A percentile compares a stretch with the other conserved stretches of the same genome.
Evolutionary conservation across 2,329 filamentous ascomycete species (phyloP).

Genomic region (Hypoxylon rubiginosum): DNA sequence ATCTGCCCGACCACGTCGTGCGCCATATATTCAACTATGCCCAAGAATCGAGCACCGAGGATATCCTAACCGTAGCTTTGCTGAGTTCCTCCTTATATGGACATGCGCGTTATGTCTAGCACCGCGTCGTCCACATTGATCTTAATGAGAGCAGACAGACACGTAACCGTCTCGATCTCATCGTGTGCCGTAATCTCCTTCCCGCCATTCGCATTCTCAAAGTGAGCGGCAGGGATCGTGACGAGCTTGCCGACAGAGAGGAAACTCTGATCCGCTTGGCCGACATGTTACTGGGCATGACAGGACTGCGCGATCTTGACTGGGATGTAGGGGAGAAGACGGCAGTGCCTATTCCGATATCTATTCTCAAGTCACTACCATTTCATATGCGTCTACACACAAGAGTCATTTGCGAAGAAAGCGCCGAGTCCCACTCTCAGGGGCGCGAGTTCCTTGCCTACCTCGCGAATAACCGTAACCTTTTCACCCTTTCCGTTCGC

Average conservation of each 20-base stretch:
- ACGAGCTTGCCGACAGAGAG: neutral
- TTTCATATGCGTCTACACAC: neutral
- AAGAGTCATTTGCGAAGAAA: neutral
- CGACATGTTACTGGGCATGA: neutral
- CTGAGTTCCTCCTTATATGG: neutral
- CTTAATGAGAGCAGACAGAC: neutral
- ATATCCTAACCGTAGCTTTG: neutral
- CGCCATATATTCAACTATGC: neutral
- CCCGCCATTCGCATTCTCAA: neutral
- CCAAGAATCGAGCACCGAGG: neutral
- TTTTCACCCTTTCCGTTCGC: slow-evolving; percentile 1
- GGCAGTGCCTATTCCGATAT: neutral
- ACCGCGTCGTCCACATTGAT: neutral
- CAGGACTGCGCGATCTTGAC: neutral
- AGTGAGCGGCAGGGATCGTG: neutral
- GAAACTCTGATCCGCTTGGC: neutral
- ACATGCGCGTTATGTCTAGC: neutral
- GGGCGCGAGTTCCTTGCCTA: neutral
- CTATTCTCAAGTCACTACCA: neutral
- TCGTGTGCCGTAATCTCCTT: neutral
- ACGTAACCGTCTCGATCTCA: neutral
- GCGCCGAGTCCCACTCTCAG: neutral
- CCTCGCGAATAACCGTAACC: slow-evolving; percentile 8
- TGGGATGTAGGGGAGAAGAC: neutral
- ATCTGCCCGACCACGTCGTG: neutral